phyloP scores from a whole-genome alignment of 225 moss, liverwort and hornwort genomes.

The Pseudoscleropodium purum region DNA sequence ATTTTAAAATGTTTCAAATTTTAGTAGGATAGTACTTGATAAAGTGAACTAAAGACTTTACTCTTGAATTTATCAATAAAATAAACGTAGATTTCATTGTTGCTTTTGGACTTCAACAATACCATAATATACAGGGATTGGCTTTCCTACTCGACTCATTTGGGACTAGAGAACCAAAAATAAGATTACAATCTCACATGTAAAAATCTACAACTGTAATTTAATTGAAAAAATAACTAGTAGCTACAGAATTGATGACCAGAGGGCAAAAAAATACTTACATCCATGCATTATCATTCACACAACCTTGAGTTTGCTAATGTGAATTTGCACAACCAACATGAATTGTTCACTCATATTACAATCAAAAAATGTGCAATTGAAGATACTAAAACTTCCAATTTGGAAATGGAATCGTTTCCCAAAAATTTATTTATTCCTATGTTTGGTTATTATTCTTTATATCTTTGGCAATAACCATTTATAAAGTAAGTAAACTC shows the following conservation, averaged over 20 bases:
- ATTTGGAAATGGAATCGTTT: not conserved
- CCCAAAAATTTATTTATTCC: not conserved
- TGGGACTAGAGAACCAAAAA: not conserved
- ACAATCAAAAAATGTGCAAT: not conserved
- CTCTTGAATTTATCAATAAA: too few relatives aligned
- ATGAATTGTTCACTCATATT: not conserved
- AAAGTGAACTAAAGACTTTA: too few relatives aligned
- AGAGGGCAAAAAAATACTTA: not conserved
- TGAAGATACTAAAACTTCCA: not conserved
- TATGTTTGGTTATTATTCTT: not conserved
- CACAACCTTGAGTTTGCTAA: not conserved
- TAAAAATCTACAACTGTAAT: not conserved
- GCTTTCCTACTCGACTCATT: not conserved
- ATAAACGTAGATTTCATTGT: too few relatives aligned
- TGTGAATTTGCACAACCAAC: not conserved
- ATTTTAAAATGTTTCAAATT: not conserved
- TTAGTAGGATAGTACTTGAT: too few relatives aligned
- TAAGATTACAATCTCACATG: not conserved
- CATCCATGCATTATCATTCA: not conserved
- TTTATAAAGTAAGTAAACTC: not conserved
- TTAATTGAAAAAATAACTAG: too few relatives aligned
- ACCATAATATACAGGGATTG: too few relatives aligned
- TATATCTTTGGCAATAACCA: not conserved
- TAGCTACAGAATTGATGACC: not conserved
- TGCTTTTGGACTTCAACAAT: too few relatives aligned